Evolutionary conservation across 441 rosid genomes (phyloP).

Genomic region (Populus tomentosa): DNA sequence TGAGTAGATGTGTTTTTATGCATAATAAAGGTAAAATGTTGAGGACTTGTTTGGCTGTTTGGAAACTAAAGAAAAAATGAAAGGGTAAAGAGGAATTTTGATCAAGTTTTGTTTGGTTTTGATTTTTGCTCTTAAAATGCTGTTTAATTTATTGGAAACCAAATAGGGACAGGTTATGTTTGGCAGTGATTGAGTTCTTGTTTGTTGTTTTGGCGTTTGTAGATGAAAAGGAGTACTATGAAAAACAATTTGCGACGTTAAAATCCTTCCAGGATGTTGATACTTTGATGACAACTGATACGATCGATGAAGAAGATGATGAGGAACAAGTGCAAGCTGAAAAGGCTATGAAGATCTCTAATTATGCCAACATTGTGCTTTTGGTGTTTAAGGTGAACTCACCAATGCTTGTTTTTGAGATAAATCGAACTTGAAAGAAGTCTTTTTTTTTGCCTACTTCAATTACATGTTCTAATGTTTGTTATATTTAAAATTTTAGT

Average conservation of each 20-base stretch:
- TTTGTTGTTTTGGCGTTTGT: not conserved
- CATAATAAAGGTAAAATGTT: not conserved
- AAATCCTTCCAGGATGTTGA: slow-evolving; percentile 80
- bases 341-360: slow-evolving; percentile 70
- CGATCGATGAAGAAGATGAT: slow-evolving; percentile 25
- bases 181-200: not conserved
- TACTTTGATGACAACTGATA: slow-evolving; percentile 24
- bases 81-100: not conserved
- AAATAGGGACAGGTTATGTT: not conserved
- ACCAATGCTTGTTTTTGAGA: not conserved
- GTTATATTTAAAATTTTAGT: no score
- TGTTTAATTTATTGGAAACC: not conserved
- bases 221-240: slow-evolving; percentile 77
- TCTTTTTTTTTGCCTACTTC: not conserved
- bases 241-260: slow-evolving; percentile 59
- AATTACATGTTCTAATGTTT: not conserved
- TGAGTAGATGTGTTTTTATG: not conserved
- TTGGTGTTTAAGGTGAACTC: slow-evolving; percentile 58
- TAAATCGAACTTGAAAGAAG: not conserved
- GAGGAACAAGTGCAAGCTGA: slow-evolving; percentile 52
- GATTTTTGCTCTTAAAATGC: not conserved
- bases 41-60: not conserved
- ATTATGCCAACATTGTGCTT: slow-evolving; percentile 62
- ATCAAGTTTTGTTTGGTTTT: not conserved
- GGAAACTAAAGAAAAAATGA: not conserved